A percentile compares a stretch with the other conserved stretches of the same genome.
phyloP scores from a whole-genome alignment of 78 protist species.

The Cavenderia fasciculata region DNA sequence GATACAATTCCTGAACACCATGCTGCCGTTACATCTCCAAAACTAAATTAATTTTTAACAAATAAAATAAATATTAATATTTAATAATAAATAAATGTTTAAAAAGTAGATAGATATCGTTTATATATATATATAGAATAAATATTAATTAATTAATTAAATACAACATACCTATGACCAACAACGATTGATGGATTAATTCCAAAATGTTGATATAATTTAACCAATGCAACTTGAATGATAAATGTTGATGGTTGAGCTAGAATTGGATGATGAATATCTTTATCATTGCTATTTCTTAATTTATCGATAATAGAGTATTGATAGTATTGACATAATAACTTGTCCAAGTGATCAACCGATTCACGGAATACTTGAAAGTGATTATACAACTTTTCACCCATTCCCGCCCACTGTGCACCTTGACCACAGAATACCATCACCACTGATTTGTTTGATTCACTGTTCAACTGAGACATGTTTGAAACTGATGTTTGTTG shows the following conservation, averaged over 20 bases:
- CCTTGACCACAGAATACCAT: conserved; percentile 28
- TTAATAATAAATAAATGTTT: neutral
- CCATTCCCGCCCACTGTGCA: neutral
- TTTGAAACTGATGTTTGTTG: neutral
- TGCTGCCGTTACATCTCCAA: conserved; percentile 37
- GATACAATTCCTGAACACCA: neutral
- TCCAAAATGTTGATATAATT: conserved; percentile 1
- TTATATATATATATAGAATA: neutral
- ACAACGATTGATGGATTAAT: neutral
- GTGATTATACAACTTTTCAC: neutral
- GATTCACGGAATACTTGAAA: neutral
- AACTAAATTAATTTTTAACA: neutral
- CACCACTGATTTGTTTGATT: neutral
- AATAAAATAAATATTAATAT: neutral
- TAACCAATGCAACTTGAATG: neutral
- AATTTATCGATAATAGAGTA: neutral
- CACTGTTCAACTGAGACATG: neutral
- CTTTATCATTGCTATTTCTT: neutral
- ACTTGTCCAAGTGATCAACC: neutral
- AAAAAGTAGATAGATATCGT: neutral
- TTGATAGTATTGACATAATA: neutral
- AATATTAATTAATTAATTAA: neutral
- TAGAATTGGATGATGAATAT: neutral
- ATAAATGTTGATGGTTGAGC: neutral
- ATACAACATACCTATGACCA: conserved; percentile 2